These are phyloP conservation scores for Ziziphus jujuba DNA, from an alignment of 306 rosid species.

Conservation along the genomic window DNA sequence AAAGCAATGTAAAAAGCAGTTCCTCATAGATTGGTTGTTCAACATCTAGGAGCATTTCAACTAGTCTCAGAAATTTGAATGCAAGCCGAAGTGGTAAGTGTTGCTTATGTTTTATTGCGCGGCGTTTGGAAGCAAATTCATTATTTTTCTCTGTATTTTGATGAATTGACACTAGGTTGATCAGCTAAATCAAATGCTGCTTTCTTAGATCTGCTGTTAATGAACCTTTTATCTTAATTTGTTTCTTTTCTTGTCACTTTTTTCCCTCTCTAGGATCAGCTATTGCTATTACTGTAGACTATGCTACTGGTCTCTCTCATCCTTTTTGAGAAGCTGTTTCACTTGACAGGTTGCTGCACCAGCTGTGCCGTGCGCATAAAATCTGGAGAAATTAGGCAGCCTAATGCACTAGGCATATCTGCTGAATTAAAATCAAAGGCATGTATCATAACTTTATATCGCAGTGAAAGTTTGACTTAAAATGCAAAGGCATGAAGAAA, in stretches of 20 bases:
- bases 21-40: too few species aligned
- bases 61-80: too few species aligned
- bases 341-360: conserved; percentile 87
- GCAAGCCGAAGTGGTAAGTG: too few species aligned
- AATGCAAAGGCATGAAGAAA: background rate
- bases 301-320: background rate
- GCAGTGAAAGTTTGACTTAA: background rate
- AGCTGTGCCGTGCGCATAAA: conserved; percentile 97
- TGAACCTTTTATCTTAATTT: too few species aligned
- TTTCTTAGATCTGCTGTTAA: background rate
- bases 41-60: too few species aligned
- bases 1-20: too few species aligned
- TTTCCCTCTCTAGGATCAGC: background rate
- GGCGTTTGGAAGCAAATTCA: too few species aligned
- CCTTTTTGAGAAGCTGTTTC: conserved; percentile 18
- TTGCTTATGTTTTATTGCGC: too few species aligned
- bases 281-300: background rate
- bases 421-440: conserved; percentile 85
- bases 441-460: conserved; percentile 11
- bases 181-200: background rate
- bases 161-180: background rate
- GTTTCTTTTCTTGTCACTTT: too few species aligned
- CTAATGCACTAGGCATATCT: conserved; percentile 95
- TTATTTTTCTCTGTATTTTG: background rate
- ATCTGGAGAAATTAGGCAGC: conserved; percentile 86